Evolutionary conservation across 306 rosid species (phyloP).

Genomic region (Vigna angularis): DNA sequence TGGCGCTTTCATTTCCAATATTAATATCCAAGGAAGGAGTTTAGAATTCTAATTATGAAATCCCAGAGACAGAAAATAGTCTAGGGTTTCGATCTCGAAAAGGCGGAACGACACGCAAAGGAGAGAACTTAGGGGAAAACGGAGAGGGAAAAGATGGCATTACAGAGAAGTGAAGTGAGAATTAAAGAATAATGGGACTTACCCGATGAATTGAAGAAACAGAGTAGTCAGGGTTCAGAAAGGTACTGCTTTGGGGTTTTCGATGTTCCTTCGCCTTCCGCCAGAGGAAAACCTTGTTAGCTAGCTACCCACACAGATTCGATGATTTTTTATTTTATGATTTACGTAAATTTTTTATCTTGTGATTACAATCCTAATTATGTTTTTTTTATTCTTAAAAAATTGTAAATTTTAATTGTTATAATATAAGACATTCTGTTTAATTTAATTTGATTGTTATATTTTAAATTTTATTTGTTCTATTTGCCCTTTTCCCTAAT

Average conservation of each 20-base stretch:
- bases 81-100: conserved; percentile 49
- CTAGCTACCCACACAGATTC: not conserved
- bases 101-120: conserved; percentile 49
- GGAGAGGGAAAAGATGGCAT: not conserved
- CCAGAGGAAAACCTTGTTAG: not conserved
- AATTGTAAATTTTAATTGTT: no score
- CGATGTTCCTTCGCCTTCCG: not conserved
- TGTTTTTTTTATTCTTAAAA: no score
- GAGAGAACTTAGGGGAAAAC: conserved; percentile 4
- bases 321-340: not conserved
- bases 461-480: no score
- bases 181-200: conserved; percentile 3
- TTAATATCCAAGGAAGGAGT: not conserved
- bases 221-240: conserved; percentile 31
- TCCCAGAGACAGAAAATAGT: conserved; percentile 15
- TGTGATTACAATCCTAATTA: no score
- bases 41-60: conserved; percentile 30
- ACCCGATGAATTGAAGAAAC: conserved; percentile 29
- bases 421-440: no score
- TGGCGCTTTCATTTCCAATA: conserved; percentile 43
- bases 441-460: no score
- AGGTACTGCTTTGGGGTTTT: conserved; percentile 37
- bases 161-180: conserved; percentile 10
- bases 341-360: not conserved
- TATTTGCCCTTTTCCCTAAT: no score